Conservation (phyloP, 2,329 filamentous ascomycete species). For the Clonostachys chloroleuca region DNA sequence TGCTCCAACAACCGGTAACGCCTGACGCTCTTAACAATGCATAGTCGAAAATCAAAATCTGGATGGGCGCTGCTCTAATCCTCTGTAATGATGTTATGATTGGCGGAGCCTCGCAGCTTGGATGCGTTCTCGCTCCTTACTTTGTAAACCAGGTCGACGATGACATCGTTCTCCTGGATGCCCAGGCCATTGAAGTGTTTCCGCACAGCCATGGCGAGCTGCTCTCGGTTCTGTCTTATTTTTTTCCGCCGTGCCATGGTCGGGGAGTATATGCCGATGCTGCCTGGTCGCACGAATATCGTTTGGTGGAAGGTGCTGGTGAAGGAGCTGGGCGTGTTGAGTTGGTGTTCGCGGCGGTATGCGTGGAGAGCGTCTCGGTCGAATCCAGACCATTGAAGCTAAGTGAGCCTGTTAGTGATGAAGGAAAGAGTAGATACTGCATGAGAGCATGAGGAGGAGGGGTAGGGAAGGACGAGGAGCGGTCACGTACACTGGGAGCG, state of each 20-base stretch:
- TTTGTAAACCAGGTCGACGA: conserved; percentile 75
- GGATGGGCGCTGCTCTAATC: background rate
- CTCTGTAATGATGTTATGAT: conserved; percentile 5
- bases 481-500: conserved; percentile 24
- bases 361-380: conserved; percentile 65
- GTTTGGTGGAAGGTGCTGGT: conserved; percentile 57
- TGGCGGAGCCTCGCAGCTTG: conserved; percentile 16
- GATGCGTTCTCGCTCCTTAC: conserved; percentile 33
- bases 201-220: conserved; percentile 66
- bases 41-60: background rate
- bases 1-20: conserved; percentile 1
- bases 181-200: conserved; percentile 82
- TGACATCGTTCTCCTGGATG: conserved; percentile 77
- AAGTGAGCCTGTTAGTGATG: background rate
- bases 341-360: conserved; percentile 70
- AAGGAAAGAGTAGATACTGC: conserved; percentile 6
- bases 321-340: conserved; percentile 69
- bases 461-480: conserved; percentile 3
- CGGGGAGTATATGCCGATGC: conserved; percentile 68
- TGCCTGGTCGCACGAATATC: conserved; percentile 54
- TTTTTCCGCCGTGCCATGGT: conserved; percentile 64
- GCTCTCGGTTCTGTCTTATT: conserved; percentile 65
- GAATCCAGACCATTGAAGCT: conserved; percentile 66
- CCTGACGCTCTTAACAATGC: conserved; percentile 5
- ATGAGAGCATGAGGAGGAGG: conserved; percentile 1